These are phyloP conservation scores for Gossypium mustelinum DNA, from an alignment of 345 rosid species.

Conservation along the genomic window DNA sequence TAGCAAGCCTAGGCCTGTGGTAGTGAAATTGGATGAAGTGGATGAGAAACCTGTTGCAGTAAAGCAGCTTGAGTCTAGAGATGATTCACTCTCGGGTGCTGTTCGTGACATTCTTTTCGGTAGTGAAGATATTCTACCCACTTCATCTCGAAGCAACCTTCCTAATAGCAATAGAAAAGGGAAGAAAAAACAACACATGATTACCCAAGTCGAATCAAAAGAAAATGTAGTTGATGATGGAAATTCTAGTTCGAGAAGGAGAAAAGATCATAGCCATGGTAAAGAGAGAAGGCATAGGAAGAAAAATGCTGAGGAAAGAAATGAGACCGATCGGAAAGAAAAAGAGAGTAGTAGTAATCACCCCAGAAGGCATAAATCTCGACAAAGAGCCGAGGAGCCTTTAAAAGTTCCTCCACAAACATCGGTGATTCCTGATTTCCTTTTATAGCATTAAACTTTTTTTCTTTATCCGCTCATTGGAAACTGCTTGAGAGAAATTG, in stretches of 20 bases:
- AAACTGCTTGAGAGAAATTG: constrained; percentile 15
- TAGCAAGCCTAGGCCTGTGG: constrained; percentile 84
- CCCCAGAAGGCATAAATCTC: constrained; percentile 48
- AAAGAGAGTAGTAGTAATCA: constrained; percentile 47
- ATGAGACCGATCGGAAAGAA: constrained; percentile 33
- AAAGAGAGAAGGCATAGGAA: constrained; percentile 47
- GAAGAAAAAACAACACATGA: constrained; percentile 44
- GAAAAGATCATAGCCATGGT: constrained; percentile 45
- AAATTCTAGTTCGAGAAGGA: constrained; percentile 44
- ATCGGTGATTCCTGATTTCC: constrained; percentile 66
- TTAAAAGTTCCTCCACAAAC: constrained; percentile 32
- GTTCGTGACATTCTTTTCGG: constrained; percentile 71
- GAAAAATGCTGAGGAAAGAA: constrained; percentile 34
- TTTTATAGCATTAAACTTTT: constrained; percentile 39
- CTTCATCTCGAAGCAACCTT: constrained; percentile 27
- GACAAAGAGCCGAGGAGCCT: constrained; percentile 40
- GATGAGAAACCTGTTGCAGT: constrained; percentile 30
- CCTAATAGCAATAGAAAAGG: constrained; percentile 50
- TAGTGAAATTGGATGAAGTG: constrained; percentile 81
- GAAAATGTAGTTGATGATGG: constrained; percentile 34
- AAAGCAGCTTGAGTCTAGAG: constrained; percentile 35
- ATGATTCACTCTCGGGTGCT: constrained; percentile 47
- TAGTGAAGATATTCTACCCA: constrained; percentile 24
- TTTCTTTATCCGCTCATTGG: neutral
- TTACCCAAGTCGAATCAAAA: constrained; percentile 26